Conservation (phyloP, 176 grass and related monocot genomes). For the Cenchrus fungigraminus region DNA sequence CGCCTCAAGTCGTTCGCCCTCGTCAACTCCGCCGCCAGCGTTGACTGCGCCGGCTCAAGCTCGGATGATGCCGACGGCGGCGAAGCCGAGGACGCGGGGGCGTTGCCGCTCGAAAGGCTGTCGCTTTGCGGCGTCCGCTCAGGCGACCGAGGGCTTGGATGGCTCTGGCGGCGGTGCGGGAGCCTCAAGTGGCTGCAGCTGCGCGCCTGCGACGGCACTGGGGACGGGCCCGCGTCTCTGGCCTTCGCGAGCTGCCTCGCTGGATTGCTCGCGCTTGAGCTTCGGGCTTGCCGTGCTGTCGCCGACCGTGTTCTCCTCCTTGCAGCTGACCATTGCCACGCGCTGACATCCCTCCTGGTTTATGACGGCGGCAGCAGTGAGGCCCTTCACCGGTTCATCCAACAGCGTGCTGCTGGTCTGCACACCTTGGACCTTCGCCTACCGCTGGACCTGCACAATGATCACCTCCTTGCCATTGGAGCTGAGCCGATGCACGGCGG, state of each 20-base stretch:
- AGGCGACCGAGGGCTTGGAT: conserved; percentile 61
- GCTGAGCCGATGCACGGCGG: conserved; percentile 6
- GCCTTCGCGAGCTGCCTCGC: conserved; percentile 58
- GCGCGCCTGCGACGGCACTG: conserved; percentile 78
- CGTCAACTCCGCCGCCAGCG: conserved; percentile 55
- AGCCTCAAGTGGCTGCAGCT: conserved; percentile 77
- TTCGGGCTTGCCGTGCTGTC: conserved; percentile 81
- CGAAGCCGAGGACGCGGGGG: not conserved
- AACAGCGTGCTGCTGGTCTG: conserved; percentile 60
- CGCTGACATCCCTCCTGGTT: conserved; percentile 70
- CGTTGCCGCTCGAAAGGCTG: conserved; percentile 66
- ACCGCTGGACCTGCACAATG: conserved; percentile 88
- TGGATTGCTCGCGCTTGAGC: conserved; percentile 68
- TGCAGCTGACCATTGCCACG: conserved; percentile 66
- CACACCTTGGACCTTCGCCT: conserved; percentile 89
- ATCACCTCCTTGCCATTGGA: conserved; percentile 78
- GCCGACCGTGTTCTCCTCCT: conserved; percentile 80
- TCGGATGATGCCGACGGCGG: conserved; percentile 21
- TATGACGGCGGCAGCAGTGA: conserved; percentile 84
- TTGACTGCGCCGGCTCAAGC: conserved; percentile 1
- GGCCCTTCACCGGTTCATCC: conserved; percentile 82
- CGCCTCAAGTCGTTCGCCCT: conserved; percentile 75
- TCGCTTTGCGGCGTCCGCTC: conserved; percentile 74
- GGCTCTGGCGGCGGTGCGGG: conserved; percentile 74
- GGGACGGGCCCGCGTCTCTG: conserved; percentile 54